Evolutionary conservation across 441 rosid genomes (phyloP), one percentile per base, ranked within the genome.

Genomic region (Euphorbia celastroides): DNA sequence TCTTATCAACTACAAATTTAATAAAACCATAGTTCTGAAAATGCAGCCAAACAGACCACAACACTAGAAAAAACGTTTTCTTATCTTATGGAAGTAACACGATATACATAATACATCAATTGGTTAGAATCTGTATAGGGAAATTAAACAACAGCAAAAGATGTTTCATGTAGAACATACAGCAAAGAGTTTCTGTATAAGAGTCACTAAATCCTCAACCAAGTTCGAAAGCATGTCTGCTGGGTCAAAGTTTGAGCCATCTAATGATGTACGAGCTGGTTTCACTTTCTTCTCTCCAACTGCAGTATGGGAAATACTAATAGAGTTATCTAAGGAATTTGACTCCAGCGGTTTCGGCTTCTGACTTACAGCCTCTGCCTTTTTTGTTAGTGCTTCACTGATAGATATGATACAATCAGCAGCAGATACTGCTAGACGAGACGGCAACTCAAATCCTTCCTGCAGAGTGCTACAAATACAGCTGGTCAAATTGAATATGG

Each of bases 351-450:
- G 44, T 68, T 79, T 81, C 46, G 75, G 74, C 69, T 52, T 80
- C 48, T 71, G 82, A 46, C 72, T 74, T 8, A 69, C 56, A 41
- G 71, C 79, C 68, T 74, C 82, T 70, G 75, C 74, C 68, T 73
- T 87, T 79, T 81, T 93, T 51, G 91, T 79, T 72, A 93, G 72
- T 67, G 91, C 96, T 72, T 82, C 87, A 36, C 85, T 87, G 46
- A 93, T 64, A 50, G 97, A 75, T 70, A 93, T 75, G 57, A 84
- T 78, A 69, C 98, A 93, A 78, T 93, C 98, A 64, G 98, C 96
- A 81, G 96, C 98, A 60, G 89, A 78, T 64, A 90, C 68, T 64
- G 97, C 70, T 51, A 93, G 97, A 66, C 97, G 93, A 62, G 94
- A 87, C 5, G 98, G 97, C 75, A 93, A 77, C 84, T 88, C 97